phyloP scores from a whole-genome alignment of 116 monocot genomes.

The Dioscorea cayenensis region DNA sequence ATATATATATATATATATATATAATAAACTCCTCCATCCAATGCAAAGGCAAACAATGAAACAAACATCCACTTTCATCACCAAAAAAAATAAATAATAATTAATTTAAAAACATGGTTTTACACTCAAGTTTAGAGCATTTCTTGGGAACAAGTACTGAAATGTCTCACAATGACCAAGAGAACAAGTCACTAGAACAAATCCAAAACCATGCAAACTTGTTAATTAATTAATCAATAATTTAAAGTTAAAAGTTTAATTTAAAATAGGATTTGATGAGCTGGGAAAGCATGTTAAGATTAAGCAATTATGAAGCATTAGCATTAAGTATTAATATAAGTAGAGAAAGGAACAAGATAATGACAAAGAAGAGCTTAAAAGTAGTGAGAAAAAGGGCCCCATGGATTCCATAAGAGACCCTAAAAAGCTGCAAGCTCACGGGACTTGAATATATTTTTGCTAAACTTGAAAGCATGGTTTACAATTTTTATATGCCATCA shows the following conservation, averaged over 20 bases:
- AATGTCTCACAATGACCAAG: not conserved
- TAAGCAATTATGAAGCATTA: not conserved
- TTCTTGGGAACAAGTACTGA: not conserved
- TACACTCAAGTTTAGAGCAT: not conserved
- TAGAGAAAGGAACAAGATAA: not conserved
- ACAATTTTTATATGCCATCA: not conserved
- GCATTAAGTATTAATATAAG: not conserved
- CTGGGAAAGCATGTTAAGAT: slow-evolving; percentile 2
- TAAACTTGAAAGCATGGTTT: not conserved
- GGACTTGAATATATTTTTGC: not conserved
- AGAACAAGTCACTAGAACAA: not conserved
- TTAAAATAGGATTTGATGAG: not conserved
- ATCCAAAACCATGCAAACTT: not conserved
- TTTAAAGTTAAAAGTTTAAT: not conserved
- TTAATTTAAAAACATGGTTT: not conserved
- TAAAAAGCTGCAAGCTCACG: slow-evolving; percentile 2
- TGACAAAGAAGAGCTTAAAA: not conserved
- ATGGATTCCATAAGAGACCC: not conserved
- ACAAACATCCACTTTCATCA: not conserved
- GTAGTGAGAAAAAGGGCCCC: not conserved
- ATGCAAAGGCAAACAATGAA: not conserved
- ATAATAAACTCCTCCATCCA: no score
- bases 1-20: no score
- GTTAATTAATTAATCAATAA: no score
- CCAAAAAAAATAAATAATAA: not conserved